A percentile compares a stretch with the other conserved stretches of the same genome.
Conservation (phyloP, 441 rosid genomes). For the Gossypium trilobum region DNA sequence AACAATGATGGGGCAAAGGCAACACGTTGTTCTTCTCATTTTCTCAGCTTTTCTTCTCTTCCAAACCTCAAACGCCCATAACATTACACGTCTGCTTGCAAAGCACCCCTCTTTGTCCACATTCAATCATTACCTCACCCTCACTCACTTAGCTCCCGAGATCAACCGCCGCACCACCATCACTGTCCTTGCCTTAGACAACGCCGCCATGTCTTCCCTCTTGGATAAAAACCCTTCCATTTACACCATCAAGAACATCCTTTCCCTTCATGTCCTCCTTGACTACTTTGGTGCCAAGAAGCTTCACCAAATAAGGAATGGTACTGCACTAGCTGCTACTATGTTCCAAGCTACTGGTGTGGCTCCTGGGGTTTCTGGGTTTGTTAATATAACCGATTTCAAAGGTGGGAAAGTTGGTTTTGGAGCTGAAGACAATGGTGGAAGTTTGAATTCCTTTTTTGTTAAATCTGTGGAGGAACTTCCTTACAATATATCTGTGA, state of each 20-base stretch:
- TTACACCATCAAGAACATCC: constrained; percentile 65
- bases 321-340: constrained; percentile 72
- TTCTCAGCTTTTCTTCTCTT: constrained; percentile 18
- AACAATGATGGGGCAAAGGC: constrained; percentile 26
- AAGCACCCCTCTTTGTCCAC: constrained; percentile 67
- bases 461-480: constrained; percentile 69
- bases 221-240: constrained; percentile 59
- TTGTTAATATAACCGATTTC: constrained; percentile 69
- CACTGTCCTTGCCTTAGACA: constrained; percentile 76
- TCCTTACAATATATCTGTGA: constrained; percentile 74
- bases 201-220: constrained; percentile 56
- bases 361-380: constrained; percentile 75
- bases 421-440: constrained; percentile 55
- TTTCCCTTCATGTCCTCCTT: constrained; percentile 72
- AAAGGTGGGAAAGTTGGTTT: constrained; percentile 87
- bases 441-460: constrained; percentile 38
- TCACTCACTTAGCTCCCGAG: constrained; percentile 75
- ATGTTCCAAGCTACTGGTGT: constrained; percentile 84
- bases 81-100: constrained; percentile 61
- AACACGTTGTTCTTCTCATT: constrained; percentile 13
- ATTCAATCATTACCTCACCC: constrained; percentile 78
- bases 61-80: constrained; percentile 42
- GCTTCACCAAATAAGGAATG: constrained; percentile 77
- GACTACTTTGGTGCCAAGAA: constrained; percentile 87
- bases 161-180: constrained; percentile 80